phyloP scores from a whole-genome alignment of 2,329 filamentous ascomycete species.

The Claviceps humidiphila region DNA sequence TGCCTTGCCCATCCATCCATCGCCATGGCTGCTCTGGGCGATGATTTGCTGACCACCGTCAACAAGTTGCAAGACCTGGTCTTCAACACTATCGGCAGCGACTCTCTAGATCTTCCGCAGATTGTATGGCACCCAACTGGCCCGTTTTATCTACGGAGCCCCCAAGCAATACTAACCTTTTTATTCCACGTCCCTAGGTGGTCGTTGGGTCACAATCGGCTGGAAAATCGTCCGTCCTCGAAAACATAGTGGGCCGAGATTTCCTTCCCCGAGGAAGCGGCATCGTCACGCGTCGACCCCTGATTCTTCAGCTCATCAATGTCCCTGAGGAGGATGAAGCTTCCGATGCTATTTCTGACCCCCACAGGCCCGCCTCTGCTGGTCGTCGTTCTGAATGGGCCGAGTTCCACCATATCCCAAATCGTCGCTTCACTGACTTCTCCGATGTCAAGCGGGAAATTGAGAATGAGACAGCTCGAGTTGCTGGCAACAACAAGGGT shows the following conservation, averaged over 20 bases:
- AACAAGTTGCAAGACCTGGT: conserved; percentile 98
- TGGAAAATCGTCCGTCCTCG: conserved; percentile 94
- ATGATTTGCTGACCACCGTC: conserved; percentile 88
- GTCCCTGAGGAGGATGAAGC: conserved; percentile 64
- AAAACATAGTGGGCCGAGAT: conserved; percentile 96
- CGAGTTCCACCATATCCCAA: conserved; percentile 91
- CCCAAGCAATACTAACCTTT: conserved; percentile 8
- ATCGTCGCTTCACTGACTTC: conserved; percentile 83
- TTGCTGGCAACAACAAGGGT: conserved; percentile 89
- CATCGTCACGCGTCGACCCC: conserved; percentile 85
- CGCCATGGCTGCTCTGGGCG: conserved; percentile 82
- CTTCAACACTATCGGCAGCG: conserved; percentile 99
- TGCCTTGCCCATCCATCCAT: neutral
- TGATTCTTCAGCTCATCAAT: conserved; percentile 98
- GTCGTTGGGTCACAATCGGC: conserved; percentile 97
- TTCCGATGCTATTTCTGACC: conserved; percentile 50
- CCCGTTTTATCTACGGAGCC: conserved; percentile 4
- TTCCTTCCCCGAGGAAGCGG: conserved; percentile 93
- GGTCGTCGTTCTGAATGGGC: conserved; percentile 63
- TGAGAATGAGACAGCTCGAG: conserved; percentile 88
- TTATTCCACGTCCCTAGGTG: conserved; percentile 43
- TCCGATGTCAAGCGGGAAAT: conserved; percentile 90
- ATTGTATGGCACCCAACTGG: conserved; percentile 52
- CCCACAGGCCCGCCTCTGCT: conserved; percentile 66
- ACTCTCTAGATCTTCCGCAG: conserved; percentile 92